A percentile compares a stretch with the other conserved stretches of the same genome.
These are phyloP conservation scores for Trichophyton benhamiae DNA, from an alignment of 2,329 filamentous ascomycete genomes.

Conservation along the genomic window DNA sequence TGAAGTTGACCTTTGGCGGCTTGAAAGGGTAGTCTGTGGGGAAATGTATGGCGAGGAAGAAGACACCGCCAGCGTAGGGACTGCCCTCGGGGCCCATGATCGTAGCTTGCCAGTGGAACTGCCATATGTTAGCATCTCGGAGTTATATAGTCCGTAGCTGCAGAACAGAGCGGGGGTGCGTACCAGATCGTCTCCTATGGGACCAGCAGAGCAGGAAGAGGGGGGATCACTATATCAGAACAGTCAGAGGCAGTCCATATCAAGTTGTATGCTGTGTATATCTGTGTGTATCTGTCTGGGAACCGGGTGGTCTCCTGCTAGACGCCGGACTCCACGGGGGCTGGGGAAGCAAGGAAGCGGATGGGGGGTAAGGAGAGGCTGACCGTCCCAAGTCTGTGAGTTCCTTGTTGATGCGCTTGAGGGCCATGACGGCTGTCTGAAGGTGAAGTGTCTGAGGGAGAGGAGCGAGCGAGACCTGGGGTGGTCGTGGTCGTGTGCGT, in stretches of 20 bases:
- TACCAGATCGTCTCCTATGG: slow-evolving; percentile 96
- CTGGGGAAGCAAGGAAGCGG: background rate
- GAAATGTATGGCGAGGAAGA: slow-evolving; percentile 98
- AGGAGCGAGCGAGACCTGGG: slow-evolving; percentile 12
- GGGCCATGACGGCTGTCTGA: slow-evolving; percentile 31
- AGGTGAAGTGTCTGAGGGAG: slow-evolving; percentile 5
- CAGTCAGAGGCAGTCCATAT: background rate
- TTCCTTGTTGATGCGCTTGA: slow-evolving; percentile 44
- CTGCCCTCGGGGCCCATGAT: slow-evolving; percentile 99
- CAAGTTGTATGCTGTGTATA: background rate
- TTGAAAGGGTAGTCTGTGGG: slow-evolving; percentile 99
- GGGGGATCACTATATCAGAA: slow-evolving; percentile 66
- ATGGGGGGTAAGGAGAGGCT: slow-evolving; percentile 14
- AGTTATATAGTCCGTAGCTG: background rate
- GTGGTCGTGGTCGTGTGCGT: background rate
- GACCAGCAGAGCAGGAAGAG: slow-evolving; percentile 95
- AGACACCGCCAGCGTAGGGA: slow-evolving; percentile 94
- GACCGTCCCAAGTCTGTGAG: slow-evolving; percentile 42
- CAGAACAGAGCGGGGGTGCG: slow-evolving; percentile 26
- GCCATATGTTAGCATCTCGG: slow-evolving; percentile 6
- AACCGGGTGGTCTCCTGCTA: background rate
- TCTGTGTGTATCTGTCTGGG: background rate
- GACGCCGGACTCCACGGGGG: too few relatives aligned
- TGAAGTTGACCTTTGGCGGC: slow-evolving; percentile 99
- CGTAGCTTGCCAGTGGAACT: slow-evolving; percentile 99